phyloP scores from a whole-genome alignment of 148 eudicot species.

The Fagopyrum esculentum region DNA sequence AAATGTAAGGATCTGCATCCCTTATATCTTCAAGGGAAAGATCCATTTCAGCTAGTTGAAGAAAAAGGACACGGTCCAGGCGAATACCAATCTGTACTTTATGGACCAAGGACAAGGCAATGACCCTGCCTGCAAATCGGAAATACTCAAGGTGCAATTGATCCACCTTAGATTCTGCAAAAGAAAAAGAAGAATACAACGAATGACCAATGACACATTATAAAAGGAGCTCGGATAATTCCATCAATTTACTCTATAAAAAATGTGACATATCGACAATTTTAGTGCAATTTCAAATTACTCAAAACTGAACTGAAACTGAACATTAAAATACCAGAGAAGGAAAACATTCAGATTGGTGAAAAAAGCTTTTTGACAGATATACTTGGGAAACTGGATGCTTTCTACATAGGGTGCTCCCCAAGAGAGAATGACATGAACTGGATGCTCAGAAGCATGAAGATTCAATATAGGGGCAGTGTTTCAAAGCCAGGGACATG shows the following conservation, averaged over 20 bases:
- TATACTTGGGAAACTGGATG: too few species aligned
- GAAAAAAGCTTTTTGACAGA: not conserved
- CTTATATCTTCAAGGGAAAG: conserved; percentile 65
- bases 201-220: not conserved
- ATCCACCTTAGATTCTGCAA: conserved; percentile 84
- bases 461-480: not conserved
- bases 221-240: not conserved
- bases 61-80: conserved; percentile 69
- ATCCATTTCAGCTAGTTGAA: conserved; percentile 57
- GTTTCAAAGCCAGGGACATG: not conserved
- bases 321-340: not conserved
- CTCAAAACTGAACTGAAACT: too few species aligned
- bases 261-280: not conserved
- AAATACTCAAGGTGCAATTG: conserved; percentile 70
- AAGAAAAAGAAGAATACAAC: conserved; percentile 10
- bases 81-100: conserved; percentile 84
- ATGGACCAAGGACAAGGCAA: conserved; percentile 86
- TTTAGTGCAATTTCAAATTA: too few species aligned
- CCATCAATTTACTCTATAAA: not conserved
- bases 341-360: not conserved
- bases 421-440: too few species aligned
- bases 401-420: too few species aligned
- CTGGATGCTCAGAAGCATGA: too few species aligned
- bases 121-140: conserved; percentile 69
- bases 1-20: conserved; percentile 81